Conservation (phyloP, 2,329 filamentous ascomycete genomes). For the Aspergillus viridinutans region DNA sequence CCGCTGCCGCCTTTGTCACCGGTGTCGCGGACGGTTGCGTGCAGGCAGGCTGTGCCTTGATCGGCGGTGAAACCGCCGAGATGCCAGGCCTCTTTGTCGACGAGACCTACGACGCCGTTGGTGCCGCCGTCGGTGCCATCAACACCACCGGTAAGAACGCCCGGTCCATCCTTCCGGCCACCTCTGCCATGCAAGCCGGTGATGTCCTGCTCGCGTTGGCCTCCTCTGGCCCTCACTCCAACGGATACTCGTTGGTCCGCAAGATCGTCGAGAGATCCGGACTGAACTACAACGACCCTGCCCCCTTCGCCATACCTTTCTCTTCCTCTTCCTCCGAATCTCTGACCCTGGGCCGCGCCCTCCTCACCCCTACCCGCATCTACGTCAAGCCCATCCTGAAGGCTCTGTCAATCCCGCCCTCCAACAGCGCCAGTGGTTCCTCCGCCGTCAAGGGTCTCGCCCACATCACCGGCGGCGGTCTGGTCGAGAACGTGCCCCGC, state of each 20-base stretch:
- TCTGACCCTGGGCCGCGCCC: slow-evolving; percentile 61
- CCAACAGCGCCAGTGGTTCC: slow-evolving; percentile 25
- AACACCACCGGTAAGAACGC: slow-evolving; percentile 49
- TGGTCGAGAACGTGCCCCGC: slow-evolving; percentile 89
- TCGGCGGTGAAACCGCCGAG: slow-evolving; percentile 97
- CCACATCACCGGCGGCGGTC: slow-evolving; percentile 93
- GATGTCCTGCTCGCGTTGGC: slow-evolving; percentile 82
- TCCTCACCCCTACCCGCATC: slow-evolving; percentile 87
- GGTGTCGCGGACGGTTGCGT: slow-evolving; percentile 86
- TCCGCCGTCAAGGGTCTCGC: slow-evolving; percentile 81
- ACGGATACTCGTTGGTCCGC: slow-evolving; percentile 94
- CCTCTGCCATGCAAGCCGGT: slow-evolving; percentile 69
- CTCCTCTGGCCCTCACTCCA: slow-evolving; percentile 87
- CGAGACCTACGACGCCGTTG: slow-evolving; percentile 89
- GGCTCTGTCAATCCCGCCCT: slow-evolving; percentile 51
- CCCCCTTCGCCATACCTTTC: slow-evolving; percentile 71
- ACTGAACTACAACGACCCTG: slow-evolving; percentile 65
- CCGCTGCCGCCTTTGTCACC: slow-evolving; percentile 79
- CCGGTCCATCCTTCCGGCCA: slow-evolving; percentile 67
- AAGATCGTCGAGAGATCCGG: slow-evolving; percentile 74
- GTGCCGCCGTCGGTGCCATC: slow-evolving; percentile 83
- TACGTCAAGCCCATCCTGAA: slow-evolving; percentile 81
- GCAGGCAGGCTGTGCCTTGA: slow-evolving; percentile 78
- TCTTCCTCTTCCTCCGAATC: slow-evolving; percentile 71
- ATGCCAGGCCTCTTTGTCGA: slow-evolving; percentile 93